A percentile compares a stretch with the other conserved stretches of the same genome.
Conservation (phyloP, 768 basidiomycete species). For the Tricholoma sp. region DNA sequence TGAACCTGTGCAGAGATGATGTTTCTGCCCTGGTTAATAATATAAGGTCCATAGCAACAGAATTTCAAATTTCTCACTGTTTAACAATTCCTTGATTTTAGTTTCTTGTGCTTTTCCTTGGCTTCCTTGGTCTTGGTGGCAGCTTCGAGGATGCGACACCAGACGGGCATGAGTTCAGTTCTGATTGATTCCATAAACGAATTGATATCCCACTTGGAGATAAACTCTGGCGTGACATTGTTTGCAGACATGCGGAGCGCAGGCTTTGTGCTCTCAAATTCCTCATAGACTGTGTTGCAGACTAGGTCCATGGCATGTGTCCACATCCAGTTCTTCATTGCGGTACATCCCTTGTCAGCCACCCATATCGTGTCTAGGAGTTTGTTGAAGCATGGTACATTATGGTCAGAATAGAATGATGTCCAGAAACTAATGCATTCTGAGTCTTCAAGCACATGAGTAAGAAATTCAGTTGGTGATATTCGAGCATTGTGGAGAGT, state of each 20-base stretch:
- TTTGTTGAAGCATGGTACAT: neutral
- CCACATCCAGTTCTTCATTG: neutral
- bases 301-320: neutral
- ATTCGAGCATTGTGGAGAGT: neutral
- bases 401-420: neutral
- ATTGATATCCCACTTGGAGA: conserved; percentile 17
- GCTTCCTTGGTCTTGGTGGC: neutral
- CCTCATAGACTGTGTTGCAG: neutral
- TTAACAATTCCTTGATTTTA: neutral
- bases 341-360: neutral
- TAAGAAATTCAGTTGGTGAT: neutral
- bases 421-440: neutral
- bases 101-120: neutral
- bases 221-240: conserved; percentile 16
- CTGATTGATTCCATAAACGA: conserved; percentile 15
- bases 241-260: conserved; percentile 10
- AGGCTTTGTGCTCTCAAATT: neutral
- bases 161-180: conserved; percentile 13
- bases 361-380: neutral
- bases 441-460: neutral
- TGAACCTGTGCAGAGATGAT: neutral
- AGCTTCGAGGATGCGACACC: conserved; percentile 10
- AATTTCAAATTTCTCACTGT: neutral
- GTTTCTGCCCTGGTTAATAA: neutral
- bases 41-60: too few relatives aligned